A percentile compares a stretch with the other conserved stretches of the same genome.
Conservation (phyloP, 2,329 filamentous ascomycete genomes). For the Fusarium sp. region DNA sequence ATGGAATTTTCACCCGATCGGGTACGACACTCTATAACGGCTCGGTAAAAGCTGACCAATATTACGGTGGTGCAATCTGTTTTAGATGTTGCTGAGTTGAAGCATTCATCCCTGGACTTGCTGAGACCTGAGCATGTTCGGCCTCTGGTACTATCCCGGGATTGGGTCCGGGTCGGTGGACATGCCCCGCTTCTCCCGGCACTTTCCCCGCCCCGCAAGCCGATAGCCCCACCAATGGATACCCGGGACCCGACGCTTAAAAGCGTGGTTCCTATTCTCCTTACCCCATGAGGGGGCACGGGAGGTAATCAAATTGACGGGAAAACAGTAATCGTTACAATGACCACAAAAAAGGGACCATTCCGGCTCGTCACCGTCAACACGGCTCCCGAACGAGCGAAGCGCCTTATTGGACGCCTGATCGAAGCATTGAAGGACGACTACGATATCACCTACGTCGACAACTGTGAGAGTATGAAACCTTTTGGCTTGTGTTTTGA, state of each 20-base stretch:
- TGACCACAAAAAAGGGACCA: slow-evolving; percentile 54
- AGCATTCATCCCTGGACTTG: not conserved
- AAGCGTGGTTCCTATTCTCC: not conserved
- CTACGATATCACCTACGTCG: slow-evolving; percentile 72
- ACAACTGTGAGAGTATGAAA: slow-evolving; percentile 68
- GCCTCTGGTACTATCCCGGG: not conserved
- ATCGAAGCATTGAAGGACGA: slow-evolving; percentile 70
- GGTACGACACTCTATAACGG: not conserved
- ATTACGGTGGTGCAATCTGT: not conserved
- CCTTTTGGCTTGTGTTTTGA: not conserved
- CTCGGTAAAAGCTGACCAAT: not conserved
- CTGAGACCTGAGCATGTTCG: not conserved
- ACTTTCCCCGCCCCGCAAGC: not conserved
- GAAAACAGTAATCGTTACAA: not conserved
- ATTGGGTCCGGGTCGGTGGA: not conserved
- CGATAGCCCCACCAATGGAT: not conserved
- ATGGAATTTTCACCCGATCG: not conserved
- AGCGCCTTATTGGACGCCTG: slow-evolving; percentile 70
- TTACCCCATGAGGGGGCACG: not conserved
- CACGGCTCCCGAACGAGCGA: slow-evolving; percentile 73
- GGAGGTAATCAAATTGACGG: not conserved
- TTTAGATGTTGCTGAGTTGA: not conserved
- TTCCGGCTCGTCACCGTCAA: slow-evolving; percentile 76
- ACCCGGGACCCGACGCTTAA: not conserved
- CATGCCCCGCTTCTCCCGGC: not conserved